Evolutionary conservation across 2,329 filamentous ascomycete genomes (phyloP).

Genomic region (Trichoderma endophyticum): DNA sequence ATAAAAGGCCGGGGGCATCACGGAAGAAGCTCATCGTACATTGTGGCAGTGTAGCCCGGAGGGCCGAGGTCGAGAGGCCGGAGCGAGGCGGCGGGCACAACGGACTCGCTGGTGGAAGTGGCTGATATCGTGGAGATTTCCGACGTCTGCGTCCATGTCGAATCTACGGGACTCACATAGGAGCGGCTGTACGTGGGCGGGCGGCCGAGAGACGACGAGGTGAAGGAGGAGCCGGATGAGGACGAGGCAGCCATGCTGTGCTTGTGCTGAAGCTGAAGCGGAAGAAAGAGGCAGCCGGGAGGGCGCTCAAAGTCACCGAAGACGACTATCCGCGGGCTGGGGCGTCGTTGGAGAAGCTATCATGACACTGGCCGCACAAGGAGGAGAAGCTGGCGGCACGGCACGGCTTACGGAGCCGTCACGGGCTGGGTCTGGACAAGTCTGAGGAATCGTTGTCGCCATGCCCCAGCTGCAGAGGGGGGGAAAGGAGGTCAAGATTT

Average conservation of each 20-base stretch:
- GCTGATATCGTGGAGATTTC: conserved; percentile 44
- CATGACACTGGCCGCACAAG: conserved; percentile 18
- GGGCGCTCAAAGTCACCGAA: neutral
- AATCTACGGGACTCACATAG: conserved; percentile 43
- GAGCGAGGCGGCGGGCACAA: conserved; percentile 38
- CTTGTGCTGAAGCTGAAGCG: conserved; percentile 19
- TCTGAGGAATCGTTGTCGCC: neutral
- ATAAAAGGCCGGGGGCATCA: neutral
- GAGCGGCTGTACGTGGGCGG: conserved; percentile 41
- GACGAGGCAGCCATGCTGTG: conserved; percentile 38
- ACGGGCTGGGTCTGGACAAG: neutral
- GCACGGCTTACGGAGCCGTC: conserved; percentile 3
- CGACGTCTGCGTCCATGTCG: conserved; percentile 46
- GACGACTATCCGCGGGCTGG: conserved; percentile 2
- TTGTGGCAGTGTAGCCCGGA: conserved; percentile 53
- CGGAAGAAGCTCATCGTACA: conserved; percentile 35
- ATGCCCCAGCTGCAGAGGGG: neutral
- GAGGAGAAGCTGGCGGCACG: conserved; percentile 4
- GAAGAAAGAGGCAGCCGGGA: neutral
- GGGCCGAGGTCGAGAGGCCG: conserved; percentile 50
- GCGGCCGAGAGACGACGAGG: conserved; percentile 44
- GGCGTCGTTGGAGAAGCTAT: conserved; percentile 11
- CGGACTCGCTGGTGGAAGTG: conserved; percentile 37
- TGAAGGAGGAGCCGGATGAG: conserved; percentile 49
- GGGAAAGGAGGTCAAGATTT: neutral